Conservation (phyloP, 2,329 filamentous ascomycete species). For the Zasmidium cellare region DNA sequence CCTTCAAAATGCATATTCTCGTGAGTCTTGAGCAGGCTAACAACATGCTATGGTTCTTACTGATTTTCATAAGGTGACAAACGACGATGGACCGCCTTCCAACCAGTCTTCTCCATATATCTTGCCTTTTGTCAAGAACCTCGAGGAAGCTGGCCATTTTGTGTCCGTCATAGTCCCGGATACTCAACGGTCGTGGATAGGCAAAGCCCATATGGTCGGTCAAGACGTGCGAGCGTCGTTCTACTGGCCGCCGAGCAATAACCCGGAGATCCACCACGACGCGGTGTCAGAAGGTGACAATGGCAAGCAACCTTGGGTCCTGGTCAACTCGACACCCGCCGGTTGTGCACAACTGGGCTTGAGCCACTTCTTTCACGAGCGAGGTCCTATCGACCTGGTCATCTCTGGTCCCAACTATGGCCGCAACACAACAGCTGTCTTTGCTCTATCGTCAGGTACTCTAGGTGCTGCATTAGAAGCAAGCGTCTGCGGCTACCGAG, state of each 20-base stretch:
- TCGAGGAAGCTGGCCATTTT: constrained; percentile 69
- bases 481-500: constrained; percentile 47
- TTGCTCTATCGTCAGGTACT: constrained; percentile 50
- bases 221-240: constrained; percentile 69
- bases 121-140: constrained; percentile 46
- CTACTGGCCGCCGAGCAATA: constrained; percentile 49
- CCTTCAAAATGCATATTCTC: constrained; percentile 8
- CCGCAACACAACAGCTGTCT: constrained; percentile 52
- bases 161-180: constrained; percentile 91
- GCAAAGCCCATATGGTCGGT: constrained; percentile 94
- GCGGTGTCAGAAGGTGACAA: constrained; percentile 36
- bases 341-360: constrained; percentile 52
- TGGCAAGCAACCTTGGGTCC: constrained; percentile 46
- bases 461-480: constrained; percentile 53
- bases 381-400: constrained; percentile 47
- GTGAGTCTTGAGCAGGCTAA: neutral
- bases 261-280: constrained; percentile 26
- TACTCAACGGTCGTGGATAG: constrained; percentile 94
- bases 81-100: constrained; percentile 55
- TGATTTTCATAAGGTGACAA: constrained; percentile 43
- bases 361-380: constrained; percentile 47
- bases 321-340: constrained; percentile 52
- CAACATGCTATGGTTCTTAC: neutral
- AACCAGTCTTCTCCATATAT: constrained; percentile 52
- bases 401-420: constrained; percentile 53